Evolutionary conservation across 2,329 filamentous ascomycete genomes (phyloP), one percentile per base, ranked within the genome.

Genomic region (Pseudogymnoascus pannorum): DNA sequence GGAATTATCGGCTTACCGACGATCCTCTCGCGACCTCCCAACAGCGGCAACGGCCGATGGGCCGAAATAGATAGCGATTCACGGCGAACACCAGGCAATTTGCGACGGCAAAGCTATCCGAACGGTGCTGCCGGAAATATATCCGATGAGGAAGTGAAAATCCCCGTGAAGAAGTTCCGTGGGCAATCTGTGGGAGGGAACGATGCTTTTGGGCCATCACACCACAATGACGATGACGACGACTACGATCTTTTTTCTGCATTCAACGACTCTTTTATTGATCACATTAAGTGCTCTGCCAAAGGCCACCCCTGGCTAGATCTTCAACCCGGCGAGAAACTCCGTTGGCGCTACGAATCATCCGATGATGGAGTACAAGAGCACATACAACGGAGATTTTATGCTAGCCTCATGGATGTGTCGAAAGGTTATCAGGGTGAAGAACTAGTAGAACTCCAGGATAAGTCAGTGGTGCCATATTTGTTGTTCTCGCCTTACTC

Each of bases 401-500:
- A 54, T 54, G 48, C 48, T 31, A 33, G 48, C 26, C 48, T 31
- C 20, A 33, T 54, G n/a, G 16, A 54, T 7, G 11, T 31, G 48
- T 16, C 9, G 48, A 31, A 24, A 31, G 2, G 8, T 12, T 5
- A 11, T 20, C 26, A 26, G 16, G 26, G n/a, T 9, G 5, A 5
- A 54, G 26, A 33, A 20, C 26, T 16, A 20, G 5, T 26, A 14
- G 26, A 1, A 12, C 14, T 61, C 5, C 67, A 65, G 3, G 62
- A 68, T 2, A 65, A 68, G 38, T 72, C 71, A 5, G 60, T 72
- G 14, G 57, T 73, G 3, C 70, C 71, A 16, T 73, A 72, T 58
- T 57, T 73, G 4, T n/a, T 72, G 4, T 68, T 69, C 31, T 73
- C 71, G 1, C 63, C 68, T 24, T 72, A 73, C 54, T 73, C 71